Evolutionary conservation across 176 grass and related monocot species (phyloP).

Genomic region (Melocanna baccifera): DNA sequence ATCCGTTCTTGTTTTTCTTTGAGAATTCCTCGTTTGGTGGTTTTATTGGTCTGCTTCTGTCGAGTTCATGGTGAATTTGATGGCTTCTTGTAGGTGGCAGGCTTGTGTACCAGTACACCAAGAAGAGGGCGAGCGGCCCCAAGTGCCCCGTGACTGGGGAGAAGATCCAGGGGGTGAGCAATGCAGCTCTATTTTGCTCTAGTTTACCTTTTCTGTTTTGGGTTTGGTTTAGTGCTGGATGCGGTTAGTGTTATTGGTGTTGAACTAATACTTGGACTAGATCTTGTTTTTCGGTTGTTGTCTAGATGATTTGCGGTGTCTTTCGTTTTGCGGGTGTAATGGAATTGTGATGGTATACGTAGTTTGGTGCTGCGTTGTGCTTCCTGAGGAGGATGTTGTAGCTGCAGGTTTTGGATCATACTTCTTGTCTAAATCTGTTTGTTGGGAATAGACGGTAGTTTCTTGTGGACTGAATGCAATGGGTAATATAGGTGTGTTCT

Average conservation of each 20-base stretch:
- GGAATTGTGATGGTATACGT: not conserved
- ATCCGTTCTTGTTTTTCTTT: not conserved
- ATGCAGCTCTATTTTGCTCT: not conserved
- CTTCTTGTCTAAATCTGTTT: not conserved
- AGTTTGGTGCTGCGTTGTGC: not conserved
- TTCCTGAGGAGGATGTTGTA: not conserved
- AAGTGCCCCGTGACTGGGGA: constrained; percentile 90
- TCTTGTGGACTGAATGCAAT: not conserved
- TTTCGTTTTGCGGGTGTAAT: not conserved
- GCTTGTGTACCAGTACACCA: constrained; percentile 88
- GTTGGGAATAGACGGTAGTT: not conserved
- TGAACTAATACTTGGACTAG: not conserved
- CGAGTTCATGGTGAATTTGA: not conserved
- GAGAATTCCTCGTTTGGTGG: not conserved
- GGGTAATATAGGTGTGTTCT: not conserved
- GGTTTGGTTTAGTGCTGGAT: not conserved
- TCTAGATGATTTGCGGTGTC: not conserved
- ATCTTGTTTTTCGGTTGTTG: not conserved
- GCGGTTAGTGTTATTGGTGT: not conserved
- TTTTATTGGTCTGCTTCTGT: constrained; percentile 5
- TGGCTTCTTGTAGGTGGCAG: constrained; percentile 52
- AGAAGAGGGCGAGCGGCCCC: constrained; percentile 90
- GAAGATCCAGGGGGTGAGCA: constrained; percentile 93
- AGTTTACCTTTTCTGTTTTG: too few species aligned
- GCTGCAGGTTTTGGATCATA: not conserved